Percentiles rank a stretch among this genome's conserved stretches.
Evolutionary conservation across 352 stramenopile species (phyloP).

Genomic region (Phytophthora tentaculata): DNA sequence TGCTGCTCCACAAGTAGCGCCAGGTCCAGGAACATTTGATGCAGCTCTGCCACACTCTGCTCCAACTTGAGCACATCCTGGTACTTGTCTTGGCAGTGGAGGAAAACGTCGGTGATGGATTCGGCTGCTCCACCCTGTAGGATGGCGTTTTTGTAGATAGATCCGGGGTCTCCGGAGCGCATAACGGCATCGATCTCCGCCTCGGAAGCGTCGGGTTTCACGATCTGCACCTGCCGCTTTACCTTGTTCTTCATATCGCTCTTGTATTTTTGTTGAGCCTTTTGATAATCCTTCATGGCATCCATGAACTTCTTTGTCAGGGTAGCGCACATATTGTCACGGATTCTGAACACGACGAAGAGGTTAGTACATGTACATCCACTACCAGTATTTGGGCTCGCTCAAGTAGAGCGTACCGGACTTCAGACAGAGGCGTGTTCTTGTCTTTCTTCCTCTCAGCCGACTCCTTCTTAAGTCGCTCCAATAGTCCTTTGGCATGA

Average conservation of each 20-base stretch:
- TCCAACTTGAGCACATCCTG: slow-evolving; percentile 97
- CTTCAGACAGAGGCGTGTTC: slow-evolving; percentile 71
- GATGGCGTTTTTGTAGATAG: slow-evolving; percentile 88
- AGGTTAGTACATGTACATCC: too few relatives aligned
- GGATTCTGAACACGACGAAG: slow-evolving; percentile 71
- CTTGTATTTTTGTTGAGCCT: slow-evolving; percentile 98
- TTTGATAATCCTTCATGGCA: slow-evolving; percentile 98
- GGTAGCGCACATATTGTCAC: slow-evolving; percentile 97
- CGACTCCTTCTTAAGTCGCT: slow-evolving; percentile 96
- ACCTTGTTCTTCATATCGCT: slow-evolving; percentile 98
- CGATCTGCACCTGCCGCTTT: slow-evolving; percentile 97
- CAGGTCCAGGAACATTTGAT: slow-evolving; percentile 99
- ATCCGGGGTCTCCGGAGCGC: slow-evolving; percentile 82
- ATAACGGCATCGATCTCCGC: slow-evolving; percentile 98
- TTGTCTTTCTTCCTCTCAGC: slow-evolving; percentile 93
- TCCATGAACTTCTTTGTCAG: slow-evolving; percentile 99
- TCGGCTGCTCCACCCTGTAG: slow-evolving; percentile 74
- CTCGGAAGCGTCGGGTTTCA: slow-evolving; percentile 97
- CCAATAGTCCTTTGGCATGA: slow-evolving; percentile 86
- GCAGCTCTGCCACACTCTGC: slow-evolving; percentile 95
- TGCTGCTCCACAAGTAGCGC: slow-evolving; percentile 97
- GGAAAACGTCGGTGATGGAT: slow-evolving; percentile 92
- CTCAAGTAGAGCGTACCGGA: slow-evolving; percentile 45
- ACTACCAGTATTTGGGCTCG: too few relatives aligned
- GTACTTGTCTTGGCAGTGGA: slow-evolving; percentile 98